These are phyloP conservation scores for Pichia paraexigua DNA, from an alignment of 805 yeast species.

Conservation along the genomic window DNA sequence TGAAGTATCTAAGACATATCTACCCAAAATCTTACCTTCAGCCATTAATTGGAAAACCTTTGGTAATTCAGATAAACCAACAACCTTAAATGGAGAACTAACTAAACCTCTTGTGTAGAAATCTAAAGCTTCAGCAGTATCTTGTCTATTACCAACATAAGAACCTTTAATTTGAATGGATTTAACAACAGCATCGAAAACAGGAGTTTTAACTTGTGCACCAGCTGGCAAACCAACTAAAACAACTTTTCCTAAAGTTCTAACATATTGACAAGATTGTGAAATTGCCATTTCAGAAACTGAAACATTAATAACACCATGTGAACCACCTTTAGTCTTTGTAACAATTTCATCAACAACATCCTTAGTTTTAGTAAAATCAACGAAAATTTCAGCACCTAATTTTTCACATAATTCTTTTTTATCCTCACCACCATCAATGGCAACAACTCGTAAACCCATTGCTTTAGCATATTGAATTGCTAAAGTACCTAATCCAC, in stretches of 20 bases:
- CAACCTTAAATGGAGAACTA: conserved; percentile 59
- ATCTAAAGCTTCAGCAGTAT: conserved; percentile 69
- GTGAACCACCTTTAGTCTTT: conserved; percentile 49
- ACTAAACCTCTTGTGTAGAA: conserved; percentile 62
- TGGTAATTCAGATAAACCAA: conserved; percentile 65
- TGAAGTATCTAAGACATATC: conserved; percentile 77
- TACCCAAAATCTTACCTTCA: conserved; percentile 78
- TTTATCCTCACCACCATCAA: conserved; percentile 71
- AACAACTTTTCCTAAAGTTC: conserved; percentile 54
- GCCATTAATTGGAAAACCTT: conserved; percentile 69
- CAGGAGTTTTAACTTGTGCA: conserved; percentile 62
- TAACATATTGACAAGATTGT: conserved; percentile 51
- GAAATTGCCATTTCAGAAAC: conserved; percentile 44
- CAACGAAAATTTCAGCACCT: conserved; percentile 60
- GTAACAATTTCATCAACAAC: conserved; percentile 33
- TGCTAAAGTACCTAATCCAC: conserved; percentile 73
- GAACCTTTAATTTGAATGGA: conserved; percentile 71
- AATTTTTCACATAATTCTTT: conserved; percentile 41
- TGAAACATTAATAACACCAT: conserved; percentile 60
- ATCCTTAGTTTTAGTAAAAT: conserved; percentile 39
- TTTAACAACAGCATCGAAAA: conserved; percentile 67
- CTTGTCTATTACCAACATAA: conserved; percentile 85
- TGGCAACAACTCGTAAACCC: conserved; percentile 65
- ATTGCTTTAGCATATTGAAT: conserved; percentile 69
- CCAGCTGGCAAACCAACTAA: conserved; percentile 71